Base-by-base conservation (phyloP, 2,329 filamentous ascomycete genomes). In the Aureobasidium musti region DNA sequence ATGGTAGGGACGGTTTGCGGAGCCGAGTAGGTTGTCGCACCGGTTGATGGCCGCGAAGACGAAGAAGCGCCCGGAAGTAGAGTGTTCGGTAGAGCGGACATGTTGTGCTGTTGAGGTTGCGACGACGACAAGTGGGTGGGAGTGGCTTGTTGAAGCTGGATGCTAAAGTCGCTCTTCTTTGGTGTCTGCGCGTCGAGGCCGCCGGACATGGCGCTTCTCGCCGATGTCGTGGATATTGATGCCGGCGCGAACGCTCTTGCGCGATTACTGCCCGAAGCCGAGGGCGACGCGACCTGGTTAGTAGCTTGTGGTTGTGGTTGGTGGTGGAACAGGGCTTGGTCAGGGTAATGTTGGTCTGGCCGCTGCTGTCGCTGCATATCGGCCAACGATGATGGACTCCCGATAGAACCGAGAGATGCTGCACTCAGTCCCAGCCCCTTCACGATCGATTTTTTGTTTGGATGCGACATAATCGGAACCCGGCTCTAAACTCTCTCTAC, bases 1-100 rank as follows among this genome's bases (percentile, higher is more conserved):
- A 86, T 79, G 33, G 85, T 85, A 69, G 86, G 84, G 64, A 87
- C 76, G n/a, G 79, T 80, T 28, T 80, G 81, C 7, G 87, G 83
- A 63, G 82, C 75, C 33, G 83, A 81, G 83, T 78, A 39, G 82
- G 79, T 37, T 75, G 79, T 50, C 87, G 82, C 33, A 11, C 30
- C 28, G 13, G 59, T 52, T 8, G 59, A 14, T 7, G 59, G 45
- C 21, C 59, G 45, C 47, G 63, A 57, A 10, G 77, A 75, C 23
- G 63, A 57, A 10, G 77, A 75, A 69, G 83, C 84, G 33, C 77
- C 79, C 39, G 79, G 82, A 73, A 89, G 87, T 49, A 89, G 78
- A 61, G 86, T 83, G 67, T 86, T 86, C 21, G 87, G 87, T 5
- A 90, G 77, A 79, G 76, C 26, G 7, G 63, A 65, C 49, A 49